Conservation (phyloP, 2,329 filamentous ascomycete species). For the Alternaria arborescens region DNA sequence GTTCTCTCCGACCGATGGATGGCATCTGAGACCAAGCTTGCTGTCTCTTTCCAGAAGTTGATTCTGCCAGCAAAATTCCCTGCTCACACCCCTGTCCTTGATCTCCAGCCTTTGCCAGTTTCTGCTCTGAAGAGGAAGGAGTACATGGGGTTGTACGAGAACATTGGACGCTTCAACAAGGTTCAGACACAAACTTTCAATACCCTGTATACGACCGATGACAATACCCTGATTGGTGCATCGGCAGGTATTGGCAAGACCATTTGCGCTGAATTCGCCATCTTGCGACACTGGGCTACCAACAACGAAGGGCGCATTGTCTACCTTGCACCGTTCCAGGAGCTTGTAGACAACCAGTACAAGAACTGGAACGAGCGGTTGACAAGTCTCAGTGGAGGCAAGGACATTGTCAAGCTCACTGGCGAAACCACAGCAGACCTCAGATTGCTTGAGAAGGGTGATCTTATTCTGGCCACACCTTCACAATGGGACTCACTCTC, state of each 20-base stretch:
- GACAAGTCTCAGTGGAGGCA: conserved; percentile 76
- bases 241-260: conserved; percentile 96
- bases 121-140: conserved; percentile 87
- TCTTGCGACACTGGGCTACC: conserved; percentile 86
- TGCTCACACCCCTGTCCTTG: conserved; percentile 88
- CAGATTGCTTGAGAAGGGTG: conserved; percentile 84
- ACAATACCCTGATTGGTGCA: conserved; percentile 93
- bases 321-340: conserved; percentile 94
- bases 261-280: conserved; percentile 91
- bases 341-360: conserved; percentile 82
- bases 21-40: conserved; percentile 92
- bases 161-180: conserved; percentile 92
- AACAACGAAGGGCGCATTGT: conserved; percentile 79
- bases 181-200: conserved; percentile 98
- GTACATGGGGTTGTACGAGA: conserved; percentile 80
- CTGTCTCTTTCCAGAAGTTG: conserved; percentile 93
- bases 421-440: conserved; percentile 92
- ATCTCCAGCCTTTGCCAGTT: conserved; percentile 89
- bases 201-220: conserved; percentile 86
- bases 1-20: conserved; percentile 97
- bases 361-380: conserved; percentile 88
- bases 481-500: conserved; percentile 96
- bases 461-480: conserved; percentile 91
- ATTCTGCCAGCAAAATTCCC: conserved; percentile 95
- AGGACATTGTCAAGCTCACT: conserved; percentile 89